phyloP scores from a whole-genome alignment of 306 rosid genomes.

The Carpinus viminea region DNA sequence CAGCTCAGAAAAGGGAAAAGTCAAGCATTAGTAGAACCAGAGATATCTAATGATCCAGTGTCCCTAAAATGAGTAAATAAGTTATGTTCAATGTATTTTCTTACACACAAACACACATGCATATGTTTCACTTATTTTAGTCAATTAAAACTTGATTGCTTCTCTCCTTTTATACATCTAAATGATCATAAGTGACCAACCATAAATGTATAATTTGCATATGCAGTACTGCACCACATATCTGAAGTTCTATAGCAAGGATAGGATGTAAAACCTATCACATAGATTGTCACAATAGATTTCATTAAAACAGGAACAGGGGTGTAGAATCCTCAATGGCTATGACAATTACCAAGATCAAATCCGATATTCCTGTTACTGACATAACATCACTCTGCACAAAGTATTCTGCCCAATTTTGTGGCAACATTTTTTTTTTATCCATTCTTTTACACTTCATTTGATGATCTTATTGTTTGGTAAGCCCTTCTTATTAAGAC shows the following conservation, averaged over 20 bases:
- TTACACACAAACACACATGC: neutral
- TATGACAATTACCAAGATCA: neutral
- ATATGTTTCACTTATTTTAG: neutral
- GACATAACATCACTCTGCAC: neutral
- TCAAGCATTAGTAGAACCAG: constrained; percentile 1
- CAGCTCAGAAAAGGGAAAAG: neutral
- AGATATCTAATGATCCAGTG: constrained; percentile 12
- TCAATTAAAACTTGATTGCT: neutral
- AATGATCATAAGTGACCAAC: neutral
- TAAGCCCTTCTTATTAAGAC: too few relatives aligned
- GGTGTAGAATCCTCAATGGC: neutral
- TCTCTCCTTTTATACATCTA: neutral
- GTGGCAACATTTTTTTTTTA: too few relatives aligned
- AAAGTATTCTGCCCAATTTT: neutral
- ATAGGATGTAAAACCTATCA: neutral
- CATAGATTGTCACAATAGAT: neutral
- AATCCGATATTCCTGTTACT: neutral
- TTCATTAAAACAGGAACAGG: neutral
- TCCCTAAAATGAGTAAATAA: neutral
- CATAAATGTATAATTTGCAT: neutral
- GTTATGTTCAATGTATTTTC: neutral
- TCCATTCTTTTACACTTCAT: neutral
- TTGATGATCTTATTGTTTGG: neutral
- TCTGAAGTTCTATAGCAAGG: neutral
- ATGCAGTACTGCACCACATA: neutral